Evolutionary conservation across 176 grass and related monocot genomes (phyloP), one percentile per base, ranked within the genome.

Genomic region (Hsuehochloa calcarea): DNA sequence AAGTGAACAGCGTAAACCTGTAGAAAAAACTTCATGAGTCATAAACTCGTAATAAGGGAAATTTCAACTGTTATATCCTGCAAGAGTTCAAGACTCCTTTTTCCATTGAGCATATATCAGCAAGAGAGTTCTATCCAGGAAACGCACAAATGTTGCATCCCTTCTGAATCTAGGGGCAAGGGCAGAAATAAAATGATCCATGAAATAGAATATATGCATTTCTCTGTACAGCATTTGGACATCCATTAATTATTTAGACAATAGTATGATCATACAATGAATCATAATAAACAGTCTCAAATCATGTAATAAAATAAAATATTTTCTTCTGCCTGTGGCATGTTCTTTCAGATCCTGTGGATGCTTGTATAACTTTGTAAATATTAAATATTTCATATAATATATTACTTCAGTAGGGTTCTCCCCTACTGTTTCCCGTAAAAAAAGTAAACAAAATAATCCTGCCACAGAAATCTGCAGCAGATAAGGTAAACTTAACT

Each of bases 1-100:
- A 98, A 98, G 67, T 98, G 91, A 44, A 98, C 89, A 4, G 91
- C 85, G 51, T 98, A 98, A 20, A 98, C 96, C 96, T 98, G 73
- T 17, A 20, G 16, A 88, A 38, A 10, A 74, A 8, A 11, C 54
- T 85, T 44, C 10, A 59, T 2, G 34, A 3, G 35, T 20, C 35
- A 34, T 34, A 34, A 34, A 34, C 31, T 34, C 31, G 2, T 34
- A 34, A 34, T 34, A 34, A 34, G 74, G 47, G 43, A 2, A 65
- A 80, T 17, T 68, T 41, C 22, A 22, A 43, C 37, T 22, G 52
- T 56, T 56, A 56, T 56, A 56, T 56, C 52, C 52, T 22, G 52
- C 19, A 56, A 56, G 7, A 56, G 52, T 22, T 56, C 19, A 56
- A 56, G 3, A 56, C 19, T 22, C 6, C 22, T 56, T 22, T 56